phyloP scores from a whole-genome alignment of 176 grass and related monocot genomes.

The Zoysia pacifica region DNA sequence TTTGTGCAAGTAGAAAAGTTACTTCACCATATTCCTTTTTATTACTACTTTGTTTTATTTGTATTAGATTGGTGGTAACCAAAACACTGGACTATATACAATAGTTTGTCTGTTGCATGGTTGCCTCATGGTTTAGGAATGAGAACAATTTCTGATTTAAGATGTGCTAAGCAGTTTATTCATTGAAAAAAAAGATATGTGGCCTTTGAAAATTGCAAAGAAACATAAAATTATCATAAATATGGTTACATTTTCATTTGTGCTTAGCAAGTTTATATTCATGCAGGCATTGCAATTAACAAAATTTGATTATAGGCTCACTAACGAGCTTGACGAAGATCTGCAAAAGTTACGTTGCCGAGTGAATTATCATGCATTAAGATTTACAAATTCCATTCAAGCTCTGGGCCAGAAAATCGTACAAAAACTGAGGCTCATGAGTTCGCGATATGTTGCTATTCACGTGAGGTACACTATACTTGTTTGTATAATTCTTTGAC shows the following conservation, averaged over 20 bases:
- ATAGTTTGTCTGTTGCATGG: conserved; percentile 19
- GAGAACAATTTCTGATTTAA: conserved; percentile 15
- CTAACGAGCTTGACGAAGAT: conserved; percentile 73
- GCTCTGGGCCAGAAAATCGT: conserved; percentile 69
- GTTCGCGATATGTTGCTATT: conserved; percentile 67
- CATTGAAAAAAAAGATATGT: background rate
- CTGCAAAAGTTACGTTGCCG: conserved; percentile 88
- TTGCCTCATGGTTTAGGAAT: background rate
- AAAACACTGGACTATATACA: background rate
- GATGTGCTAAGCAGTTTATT: conserved; percentile 7
- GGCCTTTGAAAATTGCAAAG: background rate
- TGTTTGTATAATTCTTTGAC: background rate
- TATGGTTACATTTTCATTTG: background rate
- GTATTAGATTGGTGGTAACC: background rate
- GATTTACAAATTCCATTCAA: conserved; percentile 73
- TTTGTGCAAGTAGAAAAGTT: background rate
- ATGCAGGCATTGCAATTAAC: conserved; percentile 93
- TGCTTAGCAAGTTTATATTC: conserved; percentile 21
- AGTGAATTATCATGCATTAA: conserved; percentile 90
- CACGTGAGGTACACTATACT: conserved; percentile 71
- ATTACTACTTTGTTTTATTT: background rate
- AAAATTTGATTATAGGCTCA: conserved; percentile 95
- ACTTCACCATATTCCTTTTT: background rate
- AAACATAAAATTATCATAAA: background rate
- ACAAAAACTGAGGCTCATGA: conserved; percentile 67